phyloP scores from a whole-genome alignment of 129 eudicot genomes.

The Sambucus nigra region DNA sequence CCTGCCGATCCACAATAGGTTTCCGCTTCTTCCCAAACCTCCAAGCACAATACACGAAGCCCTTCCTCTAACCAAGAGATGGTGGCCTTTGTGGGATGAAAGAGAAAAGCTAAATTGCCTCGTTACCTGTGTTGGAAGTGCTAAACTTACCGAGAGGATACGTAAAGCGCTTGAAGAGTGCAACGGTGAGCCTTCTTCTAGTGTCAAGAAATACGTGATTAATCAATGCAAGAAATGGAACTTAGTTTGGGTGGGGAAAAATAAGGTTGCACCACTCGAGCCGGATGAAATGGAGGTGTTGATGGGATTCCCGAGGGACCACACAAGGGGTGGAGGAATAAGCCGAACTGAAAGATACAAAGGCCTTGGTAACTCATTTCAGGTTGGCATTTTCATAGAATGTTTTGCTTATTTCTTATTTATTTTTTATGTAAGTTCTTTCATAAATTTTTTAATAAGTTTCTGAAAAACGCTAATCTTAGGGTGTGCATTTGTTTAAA shows the following conservation, averaged over 20 bases:
- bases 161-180: constrained; percentile 3
- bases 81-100: constrained; percentile 46
- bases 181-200: constrained; percentile 3
- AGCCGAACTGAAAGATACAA: constrained; percentile 26
- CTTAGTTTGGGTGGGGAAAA: constrained; percentile 34
- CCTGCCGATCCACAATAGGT: constrained; percentile 30
- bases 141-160: constrained; percentile 20
- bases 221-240: constrained; percentile 33
- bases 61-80: constrained; percentile 16
- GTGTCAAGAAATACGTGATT: constrained; percentile 6
- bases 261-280: constrained; percentile 31
- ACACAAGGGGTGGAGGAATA: constrained; percentile 26
- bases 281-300: constrained; percentile 35
- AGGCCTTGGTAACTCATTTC: constrained; percentile 36
- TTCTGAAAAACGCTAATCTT: too few relatives aligned
- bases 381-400: constrained; percentile 15
- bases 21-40: constrained; percentile 26
- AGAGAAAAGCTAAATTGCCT: constrained; percentile 30
- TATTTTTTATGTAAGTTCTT: too few relatives aligned
- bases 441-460: too few relatives aligned
- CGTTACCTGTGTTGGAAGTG: constrained; percentile 24
- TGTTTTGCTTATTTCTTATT: neutral
- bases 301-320: constrained; percentile 34
- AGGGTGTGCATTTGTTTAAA: too few relatives aligned
- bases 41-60: constrained; percentile 27